Evolutionary conservation across 2,329 filamentous ascomycete species (phyloP), one percentile per base, ranked within the genome.

Genomic region (Emmonsiellopsis sp.): DNA sequence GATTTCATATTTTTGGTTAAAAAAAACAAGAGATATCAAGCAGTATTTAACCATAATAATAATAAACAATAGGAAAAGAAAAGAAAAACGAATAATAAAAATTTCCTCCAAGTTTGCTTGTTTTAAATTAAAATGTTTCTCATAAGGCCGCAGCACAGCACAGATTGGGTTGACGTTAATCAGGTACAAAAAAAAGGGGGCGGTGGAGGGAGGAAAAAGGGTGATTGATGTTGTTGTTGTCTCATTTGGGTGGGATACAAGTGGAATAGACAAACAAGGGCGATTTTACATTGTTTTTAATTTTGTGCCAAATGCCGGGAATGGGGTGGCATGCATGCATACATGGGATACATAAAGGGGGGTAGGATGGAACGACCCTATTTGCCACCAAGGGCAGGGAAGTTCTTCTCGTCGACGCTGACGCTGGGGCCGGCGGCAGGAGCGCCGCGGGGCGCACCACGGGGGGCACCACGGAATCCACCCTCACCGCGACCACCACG

Each of bases 381-480:
- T 31, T 50, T 40, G 47, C 47, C 47, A 5, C 47, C 71, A 58
- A 73, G 69, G 64, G 64, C 70, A 62, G 71, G 71, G 68, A 73
- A 73, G 68, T 73, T 73, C 68, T 72, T 71, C 65, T 73, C 71
- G 61, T 73, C 71, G 54, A 73, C 69, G 59, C 68, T 66, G 58
- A 73, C 69, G 59, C 68, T 66, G 57, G 66, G 65, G 60, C 59
- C 59, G 20, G 42, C 15, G 30, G 47, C 61, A 57, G 58, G 60
- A 34, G 61, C 52, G 35, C 55, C 56, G 15, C 58, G 59, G 52
- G 72, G 69, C 58, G 65, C 70, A 64, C 70, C 54, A 11, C 55
- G 53, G 37, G 50, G 53, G 70, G 57, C 76, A 75, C 64, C 62
- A 50, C 64, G 62, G 62, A 64, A 68, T 57, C 74, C 76, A 52